Evolutionary conservation across 192 early-diverging fungal species (phyloP).

Genomic region (Dimargaris xerosporica): DNA sequence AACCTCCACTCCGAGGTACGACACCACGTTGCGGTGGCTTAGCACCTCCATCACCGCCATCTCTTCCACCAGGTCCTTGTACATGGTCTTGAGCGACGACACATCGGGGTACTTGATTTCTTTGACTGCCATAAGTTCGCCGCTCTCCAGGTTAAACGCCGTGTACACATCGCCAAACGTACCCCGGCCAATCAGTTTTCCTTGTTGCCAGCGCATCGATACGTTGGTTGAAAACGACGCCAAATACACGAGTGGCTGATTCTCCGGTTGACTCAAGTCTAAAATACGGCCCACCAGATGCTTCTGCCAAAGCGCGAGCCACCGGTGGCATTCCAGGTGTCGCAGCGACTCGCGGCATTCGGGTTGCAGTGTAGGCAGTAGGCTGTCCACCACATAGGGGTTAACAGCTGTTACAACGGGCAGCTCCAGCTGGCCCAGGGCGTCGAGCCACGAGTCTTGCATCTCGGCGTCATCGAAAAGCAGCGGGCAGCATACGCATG

Average conservation of each 20-base stretch:
- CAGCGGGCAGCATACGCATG: not conserved
- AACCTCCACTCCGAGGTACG: constrained; percentile 83
- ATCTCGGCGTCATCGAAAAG: not conserved
- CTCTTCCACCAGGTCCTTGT: constrained; percentile 66
- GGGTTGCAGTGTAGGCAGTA: constrained; percentile 20
- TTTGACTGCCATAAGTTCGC: constrained; percentile 82
- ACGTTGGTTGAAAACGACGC: constrained; percentile 62
- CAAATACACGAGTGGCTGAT: constrained; percentile 59
- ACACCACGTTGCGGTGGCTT: constrained; percentile 77
- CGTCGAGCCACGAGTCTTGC: not conserved
- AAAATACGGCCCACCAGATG: constrained; percentile 62
- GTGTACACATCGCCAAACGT: constrained; percentile 78
- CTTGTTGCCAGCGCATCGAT: constrained; percentile 75
- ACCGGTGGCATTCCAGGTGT: constrained; percentile 37
- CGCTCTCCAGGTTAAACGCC: constrained; percentile 67
- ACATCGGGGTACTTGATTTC: constrained; percentile 75
- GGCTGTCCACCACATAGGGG: constrained; percentile 18
- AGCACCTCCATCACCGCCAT: constrained; percentile 86
- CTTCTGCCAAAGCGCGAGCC: constrained; percentile 28
- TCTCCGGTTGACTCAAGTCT: constrained; percentile 57
- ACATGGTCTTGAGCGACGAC: constrained; percentile 18
- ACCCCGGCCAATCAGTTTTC: constrained; percentile 69
- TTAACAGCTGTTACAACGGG: constrained; percentile 3
- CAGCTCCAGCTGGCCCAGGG: not conserved
- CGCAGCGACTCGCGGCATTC: constrained; percentile 33